A percentile compares a stretch with the other conserved stretches of the same genome.
These are phyloP conservation scores for Schizosaccharomyces lindneri DNA, from an alignment of 805 yeast genomes.

Conservation along the genomic window DNA sequence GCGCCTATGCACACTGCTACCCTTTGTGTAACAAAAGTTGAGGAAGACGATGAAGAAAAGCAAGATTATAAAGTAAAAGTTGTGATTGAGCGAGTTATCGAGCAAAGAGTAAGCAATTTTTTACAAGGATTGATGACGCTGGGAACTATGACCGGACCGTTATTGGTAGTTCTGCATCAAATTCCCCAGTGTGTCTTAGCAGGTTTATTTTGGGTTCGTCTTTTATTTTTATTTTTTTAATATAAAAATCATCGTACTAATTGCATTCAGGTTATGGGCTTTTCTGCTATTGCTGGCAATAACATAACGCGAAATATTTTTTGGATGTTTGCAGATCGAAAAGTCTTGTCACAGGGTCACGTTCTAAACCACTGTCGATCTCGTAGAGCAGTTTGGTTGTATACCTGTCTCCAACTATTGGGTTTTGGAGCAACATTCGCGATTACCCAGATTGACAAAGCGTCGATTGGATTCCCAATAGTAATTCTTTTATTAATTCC, in stretches of 20 bases:
- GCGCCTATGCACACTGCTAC: slow-evolving; percentile 84
- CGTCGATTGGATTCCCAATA: slow-evolving; percentile 87
- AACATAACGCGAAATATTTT: slow-evolving; percentile 37
- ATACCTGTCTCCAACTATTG: slow-evolving; percentile 29
- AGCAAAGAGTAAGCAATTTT: slow-evolving; percentile 68
- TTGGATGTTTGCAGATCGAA: slow-evolving; percentile 35
- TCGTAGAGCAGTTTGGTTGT: slow-evolving; percentile 22
- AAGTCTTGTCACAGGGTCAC: slow-evolving; percentile 14
- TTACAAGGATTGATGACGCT: slow-evolving; percentile 63
- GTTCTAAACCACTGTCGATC: slow-evolving; percentile 15
- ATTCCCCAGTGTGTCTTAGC: slow-evolving; percentile 86
- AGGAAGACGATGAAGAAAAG: neutral
- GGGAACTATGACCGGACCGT: slow-evolving; percentile 75
- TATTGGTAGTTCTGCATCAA: slow-evolving; percentile 49
- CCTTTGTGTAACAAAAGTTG: slow-evolving; percentile 29
- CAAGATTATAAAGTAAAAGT: neutral
- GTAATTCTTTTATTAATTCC: slow-evolving; percentile 45
- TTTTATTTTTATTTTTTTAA: neutral
- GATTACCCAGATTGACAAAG: slow-evolving; percentile 50
- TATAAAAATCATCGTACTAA: neutral
- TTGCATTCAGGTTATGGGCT: slow-evolving; percentile 41
- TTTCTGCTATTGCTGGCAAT: slow-evolving; percentile 40
- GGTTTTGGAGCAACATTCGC: slow-evolving; percentile 66
- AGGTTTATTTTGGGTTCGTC: slow-evolving; percentile 48
- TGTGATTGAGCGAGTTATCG: slow-evolving; percentile 30